Conservation (phyloP, 1,284 basidiomycete genomes). For the Marasmius fiardii region DNA sequence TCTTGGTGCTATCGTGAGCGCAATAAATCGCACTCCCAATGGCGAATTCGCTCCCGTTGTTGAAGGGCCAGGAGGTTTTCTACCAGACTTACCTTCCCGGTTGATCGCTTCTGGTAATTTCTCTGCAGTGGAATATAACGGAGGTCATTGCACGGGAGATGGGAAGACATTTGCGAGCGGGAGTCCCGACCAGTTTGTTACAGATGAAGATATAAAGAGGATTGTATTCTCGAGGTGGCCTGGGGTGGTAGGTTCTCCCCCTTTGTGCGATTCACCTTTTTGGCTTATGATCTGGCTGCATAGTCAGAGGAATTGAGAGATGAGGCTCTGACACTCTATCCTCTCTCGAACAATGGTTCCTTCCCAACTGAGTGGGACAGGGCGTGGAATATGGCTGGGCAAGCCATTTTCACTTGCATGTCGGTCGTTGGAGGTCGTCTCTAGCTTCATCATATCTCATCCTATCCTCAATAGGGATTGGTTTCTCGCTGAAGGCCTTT, state of each 20-base stretch:
- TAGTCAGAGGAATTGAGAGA: slow-evolving; percentile 36
- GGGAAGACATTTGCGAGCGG: slow-evolving; percentile 40
- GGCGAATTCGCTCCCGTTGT: slow-evolving; percentile 34
- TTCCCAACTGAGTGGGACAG: slow-evolving; percentile 39
- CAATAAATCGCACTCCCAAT: slow-evolving; percentile 32
- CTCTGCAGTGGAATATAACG: slow-evolving; percentile 35
- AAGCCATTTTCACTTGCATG: slow-evolving; percentile 45
- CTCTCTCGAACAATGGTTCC: slow-evolving; percentile 30
- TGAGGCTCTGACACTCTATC: slow-evolving; percentile 36
- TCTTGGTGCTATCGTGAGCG: slow-evolving; percentile 36
- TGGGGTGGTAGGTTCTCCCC: slow-evolving; percentile 28
- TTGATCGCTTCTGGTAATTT: slow-evolving; percentile 37
- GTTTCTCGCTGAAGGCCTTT: slow-evolving; percentile 32
- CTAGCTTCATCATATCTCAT: neutral
- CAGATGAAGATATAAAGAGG: slow-evolving; percentile 36
- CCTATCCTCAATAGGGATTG: slow-evolving; percentile 30
- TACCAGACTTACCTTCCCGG: slow-evolving; percentile 39
- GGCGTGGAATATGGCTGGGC: slow-evolving; percentile 38
- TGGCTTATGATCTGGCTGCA: neutral
- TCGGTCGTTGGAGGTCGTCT: slow-evolving; percentile 19
- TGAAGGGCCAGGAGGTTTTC: slow-evolving; percentile 33
- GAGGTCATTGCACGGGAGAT: slow-evolving; percentile 43
- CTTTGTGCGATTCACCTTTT: neutral
- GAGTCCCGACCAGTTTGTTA: slow-evolving; percentile 33
- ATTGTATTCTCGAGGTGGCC: slow-evolving; percentile 36